These are phyloP conservation scores for Aphanomyces invadans DNA, from an alignment of 352 stramenopile genomes.

Conservation along the genomic window DNA sequence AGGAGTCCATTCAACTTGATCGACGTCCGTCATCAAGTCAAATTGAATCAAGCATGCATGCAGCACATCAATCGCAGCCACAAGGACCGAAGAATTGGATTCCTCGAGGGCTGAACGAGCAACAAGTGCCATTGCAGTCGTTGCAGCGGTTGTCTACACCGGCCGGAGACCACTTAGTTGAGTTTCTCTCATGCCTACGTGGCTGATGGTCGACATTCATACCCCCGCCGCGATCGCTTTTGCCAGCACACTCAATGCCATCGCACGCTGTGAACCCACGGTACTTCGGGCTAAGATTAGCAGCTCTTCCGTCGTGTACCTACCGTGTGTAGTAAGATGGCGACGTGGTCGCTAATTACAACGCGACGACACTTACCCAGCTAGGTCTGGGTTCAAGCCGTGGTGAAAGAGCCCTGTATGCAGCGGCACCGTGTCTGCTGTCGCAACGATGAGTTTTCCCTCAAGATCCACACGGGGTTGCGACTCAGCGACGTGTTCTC, in stretches of 20 bases:
- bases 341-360: no score
- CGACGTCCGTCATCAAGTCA: constrained; percentile 4
- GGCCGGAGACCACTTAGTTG: no score
- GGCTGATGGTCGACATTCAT: no score
- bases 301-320: constrained; percentile 51
- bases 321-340: not conserved
- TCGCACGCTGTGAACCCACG: constrained; percentile 56
- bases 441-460: constrained; percentile 30
- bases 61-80: constrained; percentile 38
- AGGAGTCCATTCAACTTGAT: not conserved
- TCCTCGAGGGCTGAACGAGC: constrained; percentile 52
- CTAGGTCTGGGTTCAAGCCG: constrained; percentile 55
- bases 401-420: constrained; percentile 77
- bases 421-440: constrained; percentile 26
- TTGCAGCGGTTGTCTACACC: not conserved
- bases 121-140: constrained; percentile 30
- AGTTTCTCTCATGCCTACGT: no score
- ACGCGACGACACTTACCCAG: no score
- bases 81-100: constrained; percentile 54
- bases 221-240: constrained; percentile 50
- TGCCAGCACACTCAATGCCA: constrained; percentile 51
- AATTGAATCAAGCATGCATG: constrained; percentile 48
- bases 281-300: constrained; percentile 62
- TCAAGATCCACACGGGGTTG: constrained; percentile 53
- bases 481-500: constrained; percentile 26